These are phyloP conservation scores for Castanea mollissima DNA, from an alignment of 306 rosid species.

Conservation along the genomic window DNA sequence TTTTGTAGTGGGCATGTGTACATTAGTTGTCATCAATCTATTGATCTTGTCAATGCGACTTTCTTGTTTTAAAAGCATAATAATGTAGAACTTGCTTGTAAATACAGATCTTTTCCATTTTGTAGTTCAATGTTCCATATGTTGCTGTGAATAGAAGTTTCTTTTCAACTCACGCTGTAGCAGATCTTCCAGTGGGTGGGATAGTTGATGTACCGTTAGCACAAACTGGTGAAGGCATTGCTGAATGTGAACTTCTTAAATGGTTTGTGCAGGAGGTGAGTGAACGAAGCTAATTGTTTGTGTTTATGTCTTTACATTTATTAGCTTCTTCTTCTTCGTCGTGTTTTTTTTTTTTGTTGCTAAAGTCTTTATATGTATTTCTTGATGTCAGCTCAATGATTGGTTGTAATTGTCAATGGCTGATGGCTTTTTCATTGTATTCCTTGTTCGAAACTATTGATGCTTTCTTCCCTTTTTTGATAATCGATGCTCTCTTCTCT, in stretches of 20 bases:
- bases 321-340: too few species aligned
- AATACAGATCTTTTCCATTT: not conserved
- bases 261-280: constrained; percentile 94
- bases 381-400: not conserved
- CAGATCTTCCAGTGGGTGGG: constrained; percentile 37
- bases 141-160: constrained; percentile 27
- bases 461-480: too few species aligned
- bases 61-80: not conserved
- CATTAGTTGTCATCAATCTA: not conserved
- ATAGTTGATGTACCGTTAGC: constrained; percentile 82
- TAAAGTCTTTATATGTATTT: not conserved
- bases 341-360: too few species aligned
- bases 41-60: not conserved
- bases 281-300: not conserved
- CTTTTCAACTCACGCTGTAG: constrained; percentile 52
- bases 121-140: constrained; percentile 35
- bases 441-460: not conserved
- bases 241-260: constrained; percentile 93
- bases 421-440: not conserved
- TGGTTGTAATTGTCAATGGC: not conserved
- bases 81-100: not conserved
- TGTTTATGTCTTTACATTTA: not conserved
- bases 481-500: not conserved
- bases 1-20: not conserved
- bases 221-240: constrained; percentile 99